A percentile compares a stretch with the other conserved stretches of the same genome.
Evolutionary conservation across 2,329 filamentous ascomycete genomes (phyloP).

Genomic region (Sclerotinia trifoliorum): DNA sequence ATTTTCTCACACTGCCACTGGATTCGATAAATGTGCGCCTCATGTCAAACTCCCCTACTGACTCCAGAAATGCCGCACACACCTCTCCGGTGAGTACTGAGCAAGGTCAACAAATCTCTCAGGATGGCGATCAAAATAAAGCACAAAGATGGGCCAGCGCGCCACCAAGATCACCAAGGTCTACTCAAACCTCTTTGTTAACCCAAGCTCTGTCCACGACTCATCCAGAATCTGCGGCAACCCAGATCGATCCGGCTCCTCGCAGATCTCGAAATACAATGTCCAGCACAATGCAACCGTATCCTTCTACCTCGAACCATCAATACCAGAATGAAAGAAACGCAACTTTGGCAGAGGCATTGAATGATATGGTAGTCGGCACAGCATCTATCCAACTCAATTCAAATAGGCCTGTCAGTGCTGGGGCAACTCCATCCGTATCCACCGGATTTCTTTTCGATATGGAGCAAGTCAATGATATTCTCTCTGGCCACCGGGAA

Average conservation of each 20-base stretch:
- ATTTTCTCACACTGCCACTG: slow-evolving; percentile 36
- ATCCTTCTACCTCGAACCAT: slow-evolving; percentile 15
- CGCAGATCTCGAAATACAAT: slow-evolving; percentile 16
- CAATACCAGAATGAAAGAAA: slow-evolving; percentile 28
- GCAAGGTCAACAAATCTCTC: slow-evolving; percentile 31
- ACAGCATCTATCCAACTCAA: slow-evolving; percentile 21
- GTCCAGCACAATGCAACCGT: slow-evolving; percentile 1
- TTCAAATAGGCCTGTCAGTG: slow-evolving; percentile 25
- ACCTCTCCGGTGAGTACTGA: slow-evolving; percentile 36
- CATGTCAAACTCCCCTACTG: slow-evolving; percentile 40
- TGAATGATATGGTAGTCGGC: slow-evolving; percentile 28
- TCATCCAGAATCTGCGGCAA: slow-evolving; percentile 9
- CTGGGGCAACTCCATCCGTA: slow-evolving; percentile 28
- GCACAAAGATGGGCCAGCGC: slow-evolving; percentile 26
- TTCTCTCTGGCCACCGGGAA: slow-evolving; percentile 42
- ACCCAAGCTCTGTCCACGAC: slow-evolving; percentile 36
- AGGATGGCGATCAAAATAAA: slow-evolving; percentile 33
- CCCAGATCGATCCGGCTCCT: slow-evolving; percentile 1
- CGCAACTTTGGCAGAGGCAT: background rate
- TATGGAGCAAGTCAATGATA: slow-evolving; percentile 42
- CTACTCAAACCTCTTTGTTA: slow-evolving; percentile 35
- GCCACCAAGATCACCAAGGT: slow-evolving; percentile 27
- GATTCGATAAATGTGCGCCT: slow-evolving; percentile 41
- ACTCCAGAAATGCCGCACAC: slow-evolving; percentile 40
- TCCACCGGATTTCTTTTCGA: slow-evolving; percentile 27